Evolutionary conservation across 2,329 filamentous ascomycete genomes (phyloP), one percentile per base, ranked within the genome.

Genomic region (Orbilia oligospora): DNA sequence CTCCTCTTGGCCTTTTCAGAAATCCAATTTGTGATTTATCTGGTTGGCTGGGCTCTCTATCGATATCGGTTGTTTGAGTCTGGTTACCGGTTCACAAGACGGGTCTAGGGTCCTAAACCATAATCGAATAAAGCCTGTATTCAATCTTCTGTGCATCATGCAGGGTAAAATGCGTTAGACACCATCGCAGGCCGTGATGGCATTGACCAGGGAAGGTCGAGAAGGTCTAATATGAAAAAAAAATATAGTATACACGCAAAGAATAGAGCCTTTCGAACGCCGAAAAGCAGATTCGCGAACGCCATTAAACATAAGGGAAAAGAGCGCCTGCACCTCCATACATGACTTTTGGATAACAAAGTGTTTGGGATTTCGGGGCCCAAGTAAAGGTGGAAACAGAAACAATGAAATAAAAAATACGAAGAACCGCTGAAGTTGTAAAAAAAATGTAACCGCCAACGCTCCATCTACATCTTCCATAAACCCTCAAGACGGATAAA

Each of bases 11-110:
- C 51, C 36, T 48, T 20, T 56, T 18, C 12, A 20, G 22, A 70
- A 12, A 58, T 24, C 36, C 24, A 49, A 72, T 44, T 46, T 72
- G 14, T 49, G 36, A 12, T 27, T 33, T 27, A 10, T 56, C 69
- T 48, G 69, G 58, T 72, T 72, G 68, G 67, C 20, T 61, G 30
- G 55, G 20, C 49, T 41, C 55, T n/a, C 56, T 63, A 51, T 71
- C 67, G 67, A 71, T 71, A 71, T 61, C 53, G 67, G 58, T 63
- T 44, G 33, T 20, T 48, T 38, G 38, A 49, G 36, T 56, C 44
- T 61, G 36, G 18, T 27, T 44, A 44, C 56, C 9, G 20, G 56
- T 61, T 44, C 36, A 18, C 36, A 61, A 27, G 30, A 58, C 53
- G 38, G 44, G 18, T 20, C 44, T 10, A 46, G 56, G 56, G 36